Percentiles rank a stretch among this genome's conserved stretches.
Conservation (phyloP, 495 filamentous ascomycete genomes). For the Xylaria cubensis region DNA sequence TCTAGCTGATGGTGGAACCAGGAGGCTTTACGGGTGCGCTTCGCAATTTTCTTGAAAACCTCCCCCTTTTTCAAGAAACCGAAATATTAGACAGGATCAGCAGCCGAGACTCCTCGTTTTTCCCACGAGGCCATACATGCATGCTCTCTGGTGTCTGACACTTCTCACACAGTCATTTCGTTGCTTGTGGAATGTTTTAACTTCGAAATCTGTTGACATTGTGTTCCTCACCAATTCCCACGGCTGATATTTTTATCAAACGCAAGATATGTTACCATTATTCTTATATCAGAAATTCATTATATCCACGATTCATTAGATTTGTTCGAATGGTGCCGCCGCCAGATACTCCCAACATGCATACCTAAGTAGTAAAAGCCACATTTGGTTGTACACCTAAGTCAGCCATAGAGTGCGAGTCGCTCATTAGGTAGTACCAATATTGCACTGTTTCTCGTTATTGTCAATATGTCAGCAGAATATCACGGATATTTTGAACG, state of each 20-base stretch:
- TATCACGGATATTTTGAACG: background rate
- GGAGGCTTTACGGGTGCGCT: background rate
- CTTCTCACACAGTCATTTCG: background rate
- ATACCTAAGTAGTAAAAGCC: background rate
- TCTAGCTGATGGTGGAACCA: background rate
- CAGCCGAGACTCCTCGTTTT: slow-evolving; percentile 15
- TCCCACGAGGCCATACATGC: background rate
- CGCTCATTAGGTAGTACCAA: background rate
- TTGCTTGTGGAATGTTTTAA: background rate
- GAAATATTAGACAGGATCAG: too few relatives aligned
- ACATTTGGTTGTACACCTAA: background rate
- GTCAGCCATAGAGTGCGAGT: background rate
- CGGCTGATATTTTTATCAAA: background rate
- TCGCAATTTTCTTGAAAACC: background rate
- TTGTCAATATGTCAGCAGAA: background rate
- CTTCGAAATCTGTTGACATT: background rate
- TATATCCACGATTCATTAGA: background rate
- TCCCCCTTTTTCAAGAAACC: too few relatives aligned
- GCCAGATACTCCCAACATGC: background rate
- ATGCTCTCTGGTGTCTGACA: background rate
- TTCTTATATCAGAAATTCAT: background rate
- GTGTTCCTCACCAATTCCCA: background rate
- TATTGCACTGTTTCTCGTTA: background rate
- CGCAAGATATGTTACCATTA: background rate
- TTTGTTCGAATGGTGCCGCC: background rate